Evolutionary conservation across 2,329 filamentous ascomycete genomes (phyloP).

Genomic region (Neonectria coccinea): DNA sequence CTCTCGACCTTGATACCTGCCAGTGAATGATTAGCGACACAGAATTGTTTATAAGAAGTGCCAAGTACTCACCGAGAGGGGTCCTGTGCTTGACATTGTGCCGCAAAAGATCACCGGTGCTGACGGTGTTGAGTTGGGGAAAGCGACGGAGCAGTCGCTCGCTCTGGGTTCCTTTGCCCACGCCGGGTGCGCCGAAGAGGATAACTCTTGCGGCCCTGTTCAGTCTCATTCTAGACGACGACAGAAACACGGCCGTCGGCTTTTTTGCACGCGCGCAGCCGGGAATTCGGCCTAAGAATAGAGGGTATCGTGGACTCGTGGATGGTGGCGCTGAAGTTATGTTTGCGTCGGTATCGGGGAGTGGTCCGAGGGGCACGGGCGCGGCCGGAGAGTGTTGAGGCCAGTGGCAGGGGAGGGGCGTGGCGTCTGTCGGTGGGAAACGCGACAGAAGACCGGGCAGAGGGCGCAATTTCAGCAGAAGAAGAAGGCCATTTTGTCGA

Average conservation of each 20-base stretch:
- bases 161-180: constrained; percentile 96
- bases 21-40: constrained; percentile 20
- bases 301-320: constrained; percentile 4
- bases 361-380: constrained; percentile 28
- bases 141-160: constrained; percentile 88
- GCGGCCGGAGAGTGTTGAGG: constrained; percentile 22
- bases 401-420: constrained; percentile 4
- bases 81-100: constrained; percentile 93
- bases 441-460: neutral
- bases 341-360: constrained; percentile 12
- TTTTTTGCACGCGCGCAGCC: neutral
- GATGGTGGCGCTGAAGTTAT: neutral
- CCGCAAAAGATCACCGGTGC: constrained; percentile 91
- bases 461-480: constrained; percentile 23
- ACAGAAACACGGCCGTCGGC: constrained; percentile 36
- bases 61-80: constrained; percentile 74
- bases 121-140: constrained; percentile 89
- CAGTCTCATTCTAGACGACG: constrained; percentile 68
- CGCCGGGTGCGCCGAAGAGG: constrained; percentile 93
- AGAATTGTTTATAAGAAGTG: too few species aligned
- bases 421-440: constrained; percentile 1
- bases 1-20: constrained; percentile 90
- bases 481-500: constrained; percentile 12
- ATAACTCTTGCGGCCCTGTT: constrained; percentile 90
- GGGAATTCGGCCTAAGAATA: neutral